These are phyloP conservation scores for Acrocalymma vagum DNA, from an alignment of 2,329 filamentous ascomycete genomes.

Conservation along the genomic window DNA sequence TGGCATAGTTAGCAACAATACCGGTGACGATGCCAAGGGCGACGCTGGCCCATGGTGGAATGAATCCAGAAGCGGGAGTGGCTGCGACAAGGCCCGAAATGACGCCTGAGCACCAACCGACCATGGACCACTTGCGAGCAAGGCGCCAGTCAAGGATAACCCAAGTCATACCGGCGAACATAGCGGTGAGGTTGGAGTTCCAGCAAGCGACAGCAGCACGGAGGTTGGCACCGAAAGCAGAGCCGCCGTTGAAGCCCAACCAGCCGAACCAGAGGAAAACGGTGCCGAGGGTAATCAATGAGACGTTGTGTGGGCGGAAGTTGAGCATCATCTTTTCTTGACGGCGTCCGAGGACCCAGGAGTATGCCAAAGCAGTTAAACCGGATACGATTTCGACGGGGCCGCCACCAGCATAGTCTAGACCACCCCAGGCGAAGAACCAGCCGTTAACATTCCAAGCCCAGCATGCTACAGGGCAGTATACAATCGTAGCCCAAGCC, in stretches of 20 bases:
- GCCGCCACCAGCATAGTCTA: constrained; percentile 96
- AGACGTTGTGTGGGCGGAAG: constrained; percentile 99
- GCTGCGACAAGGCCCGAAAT: constrained; percentile 90
- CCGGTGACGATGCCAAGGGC: constrained; percentile 69
- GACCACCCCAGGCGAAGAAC: constrained; percentile 87
- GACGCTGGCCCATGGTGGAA: constrained; percentile 72
- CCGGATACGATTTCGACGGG: constrained; percentile 98
- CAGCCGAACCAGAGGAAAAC: constrained; percentile 98
- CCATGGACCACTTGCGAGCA: constrained; percentile 92
- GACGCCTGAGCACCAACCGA: constrained; percentile 90
- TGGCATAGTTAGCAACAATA: constrained; percentile 81
- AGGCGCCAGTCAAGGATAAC: constrained; percentile 94
- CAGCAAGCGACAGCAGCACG: constrained; percentile 96
- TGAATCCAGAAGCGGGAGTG: constrained; percentile 82
- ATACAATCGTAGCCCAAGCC: constrained; percentile 95
- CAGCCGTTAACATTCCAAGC: constrained; percentile 95
- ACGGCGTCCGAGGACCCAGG: constrained; percentile 91
- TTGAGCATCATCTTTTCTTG: constrained; percentile 99
- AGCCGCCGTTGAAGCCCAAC: constrained; percentile 98
- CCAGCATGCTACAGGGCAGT: constrained; percentile 97
- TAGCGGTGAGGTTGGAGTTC: constrained; percentile 94
- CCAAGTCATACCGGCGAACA: constrained; percentile 93
- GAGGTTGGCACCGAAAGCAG: constrained; percentile 90
- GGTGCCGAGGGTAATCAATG: constrained; percentile 93
- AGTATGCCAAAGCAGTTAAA: constrained; percentile 92